These are phyloP conservation scores for Conticribra weissflogii DNA, from an alignment of 108 stramenopile genomes.

Conservation along the genomic window DNA sequence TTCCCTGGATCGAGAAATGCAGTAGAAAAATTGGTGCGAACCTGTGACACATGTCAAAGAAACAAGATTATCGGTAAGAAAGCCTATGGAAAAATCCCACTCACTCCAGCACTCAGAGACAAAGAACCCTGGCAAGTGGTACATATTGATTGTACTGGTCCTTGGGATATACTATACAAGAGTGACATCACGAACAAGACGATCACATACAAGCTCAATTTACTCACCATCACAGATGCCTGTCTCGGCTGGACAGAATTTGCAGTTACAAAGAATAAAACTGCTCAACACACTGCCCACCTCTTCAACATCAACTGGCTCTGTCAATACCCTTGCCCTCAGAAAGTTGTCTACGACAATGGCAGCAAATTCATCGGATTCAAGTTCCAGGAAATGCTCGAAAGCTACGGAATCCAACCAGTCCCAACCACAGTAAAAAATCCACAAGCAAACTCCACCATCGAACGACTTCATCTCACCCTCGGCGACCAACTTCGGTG, in stretches of 20 bases:
- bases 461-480: conserved; percentile 53
- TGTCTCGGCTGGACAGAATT: no score
- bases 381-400: conserved; percentile 45
- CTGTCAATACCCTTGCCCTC: no score
- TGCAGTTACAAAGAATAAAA: no score
- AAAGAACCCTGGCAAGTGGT: conserved; percentile 20
- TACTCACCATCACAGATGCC: conserved; percentile 4
- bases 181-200: neutral
- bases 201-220: neutral
- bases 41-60: conserved; percentile 17
- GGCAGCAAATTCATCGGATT: conserved; percentile 52
- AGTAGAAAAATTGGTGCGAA: conserved; percentile 6
- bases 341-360: conserved; percentile 40
- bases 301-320: no score
- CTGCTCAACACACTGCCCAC: no score
- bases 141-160: no score
- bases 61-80: conserved; percentile 17
- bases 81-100: conserved; percentile 1
- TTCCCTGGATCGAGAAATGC: neutral
- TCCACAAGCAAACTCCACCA: conserved; percentile 50
- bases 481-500: no score
- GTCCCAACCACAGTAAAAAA: conserved; percentile 46
- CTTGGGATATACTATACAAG: neutral
- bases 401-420: conserved; percentile 25
- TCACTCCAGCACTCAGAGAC: conserved; percentile 5